Evolutionary conservation across 495 filamentous ascomycete genomes (phyloP).

Genomic region (Daldinia childiae): DNA sequence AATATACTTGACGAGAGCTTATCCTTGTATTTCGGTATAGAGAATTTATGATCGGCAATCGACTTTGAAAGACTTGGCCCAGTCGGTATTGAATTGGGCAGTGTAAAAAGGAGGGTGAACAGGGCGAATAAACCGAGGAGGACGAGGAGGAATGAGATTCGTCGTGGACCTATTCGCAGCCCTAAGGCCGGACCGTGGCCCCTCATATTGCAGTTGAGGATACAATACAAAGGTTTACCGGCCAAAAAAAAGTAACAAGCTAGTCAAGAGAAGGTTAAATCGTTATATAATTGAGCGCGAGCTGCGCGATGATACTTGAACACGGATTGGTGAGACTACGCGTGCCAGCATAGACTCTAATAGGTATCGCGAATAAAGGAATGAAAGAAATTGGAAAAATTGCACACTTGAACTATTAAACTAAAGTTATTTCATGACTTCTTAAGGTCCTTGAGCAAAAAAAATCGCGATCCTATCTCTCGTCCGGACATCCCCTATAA

Average conservation of each 20-base stretch:
- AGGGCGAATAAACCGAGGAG: slow-evolving; percentile 55
- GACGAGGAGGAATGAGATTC: slow-evolving; percentile 57
- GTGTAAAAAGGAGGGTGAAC: slow-evolving; percentile 58
- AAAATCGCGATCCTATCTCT: slow-evolving; percentile 22
- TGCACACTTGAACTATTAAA: slow-evolving; percentile 24
- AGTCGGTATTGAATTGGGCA: slow-evolving; percentile 54
- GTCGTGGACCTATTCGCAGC: slow-evolving; percentile 54
- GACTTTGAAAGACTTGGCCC: slow-evolving; percentile 50
- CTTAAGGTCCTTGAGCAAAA: slow-evolving; percentile 1
- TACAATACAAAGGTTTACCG: slow-evolving; percentile 6
- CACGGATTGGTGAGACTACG: slow-evolving; percentile 12
- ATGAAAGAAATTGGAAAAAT: slow-evolving; percentile 20
- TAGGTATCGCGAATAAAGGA: slow-evolving; percentile 24
- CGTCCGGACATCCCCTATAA: slow-evolving; percentile 34
- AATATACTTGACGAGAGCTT: slow-evolving; percentile 54
- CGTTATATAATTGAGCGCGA: slow-evolving; percentile 1
- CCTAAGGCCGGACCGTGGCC: slow-evolving; percentile 59
- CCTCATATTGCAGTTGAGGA: slow-evolving; percentile 54
- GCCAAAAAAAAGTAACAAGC: slow-evolving; percentile 16
- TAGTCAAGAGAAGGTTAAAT: slow-evolving; percentile 15
- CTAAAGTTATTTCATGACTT: slow-evolving; percentile 31
- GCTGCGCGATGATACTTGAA: neutral
- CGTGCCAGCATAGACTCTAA: slow-evolving; percentile 14
- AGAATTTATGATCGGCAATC: slow-evolving; percentile 53
- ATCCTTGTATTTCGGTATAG: slow-evolving; percentile 58